These are phyloP conservation scores for Fusarium avenaceum DNA, from an alignment of 2,329 filamentous ascomycete species.

Conservation along the genomic window DNA sequence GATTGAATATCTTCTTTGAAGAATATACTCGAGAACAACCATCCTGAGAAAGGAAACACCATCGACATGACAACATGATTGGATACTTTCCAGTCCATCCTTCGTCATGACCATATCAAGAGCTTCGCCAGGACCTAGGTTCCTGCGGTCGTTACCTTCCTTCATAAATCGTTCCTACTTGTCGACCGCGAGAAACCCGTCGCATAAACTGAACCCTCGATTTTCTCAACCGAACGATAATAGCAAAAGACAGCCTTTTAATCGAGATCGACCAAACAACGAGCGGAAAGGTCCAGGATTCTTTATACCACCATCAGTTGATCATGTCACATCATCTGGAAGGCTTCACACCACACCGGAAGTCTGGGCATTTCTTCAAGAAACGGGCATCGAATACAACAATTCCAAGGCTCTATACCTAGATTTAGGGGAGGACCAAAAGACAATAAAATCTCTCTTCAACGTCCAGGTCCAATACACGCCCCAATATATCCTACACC, in stretches of 20 bases:
- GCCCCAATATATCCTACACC: conserved; percentile 51
- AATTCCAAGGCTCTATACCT: conserved; percentile 40
- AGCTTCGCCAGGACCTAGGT: conserved; percentile 29
- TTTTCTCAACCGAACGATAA: background rate
- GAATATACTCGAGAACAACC: background rate
- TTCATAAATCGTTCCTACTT: conserved; percentile 31
- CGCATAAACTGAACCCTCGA: conserved; percentile 1
- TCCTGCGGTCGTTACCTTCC: conserved; percentile 27
- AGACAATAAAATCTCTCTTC: conserved; percentile 30
- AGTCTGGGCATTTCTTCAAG: conserved; percentile 48
- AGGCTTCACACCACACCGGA: conserved; percentile 50
- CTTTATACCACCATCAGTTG: conserved; percentile 37
- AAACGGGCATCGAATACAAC: conserved; percentile 45
- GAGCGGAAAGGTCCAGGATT: conserved; percentile 8
- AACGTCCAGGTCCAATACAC: conserved; percentile 47
- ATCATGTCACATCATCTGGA: conserved; percentile 44
- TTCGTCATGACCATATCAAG: conserved; percentile 48
- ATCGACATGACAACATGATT: conserved; percentile 31
- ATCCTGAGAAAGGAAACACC: background rate
- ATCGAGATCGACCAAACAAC: background rate
- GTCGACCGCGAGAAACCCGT: conserved; percentile 15
- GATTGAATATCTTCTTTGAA: background rate
- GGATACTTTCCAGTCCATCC: conserved; percentile 1
- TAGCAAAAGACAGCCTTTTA: background rate
- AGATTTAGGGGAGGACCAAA: conserved; percentile 30